Percentiles rank a stretch among this genome's conserved stretches.
Conservation (phyloP, 192 early-diverging fungal genomes). For the Backusella tarrabulga region DNA sequence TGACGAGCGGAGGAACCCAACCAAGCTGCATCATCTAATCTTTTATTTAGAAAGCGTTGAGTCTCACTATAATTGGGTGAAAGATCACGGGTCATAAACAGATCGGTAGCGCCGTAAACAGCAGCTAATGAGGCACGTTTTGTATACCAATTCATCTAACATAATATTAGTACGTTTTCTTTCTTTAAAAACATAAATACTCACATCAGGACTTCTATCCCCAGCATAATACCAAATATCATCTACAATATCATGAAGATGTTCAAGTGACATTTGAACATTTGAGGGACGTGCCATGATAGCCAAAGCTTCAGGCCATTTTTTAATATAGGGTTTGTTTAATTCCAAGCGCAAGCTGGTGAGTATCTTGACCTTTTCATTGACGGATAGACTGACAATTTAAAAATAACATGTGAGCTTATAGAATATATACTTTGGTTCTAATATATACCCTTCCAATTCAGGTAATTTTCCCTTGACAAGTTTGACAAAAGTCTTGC, state of each 20-base stretch:
- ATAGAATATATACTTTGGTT: neutral
- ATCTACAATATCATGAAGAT: constrained; percentile 73
- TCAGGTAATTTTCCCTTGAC: constrained; percentile 53
- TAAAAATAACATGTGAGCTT: neutral
- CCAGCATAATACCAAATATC: constrained; percentile 90
- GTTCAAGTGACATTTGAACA: constrained; percentile 59
- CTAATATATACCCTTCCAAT: constrained; percentile 42
- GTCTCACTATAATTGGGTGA: constrained; percentile 75
- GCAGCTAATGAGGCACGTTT: constrained; percentile 78
- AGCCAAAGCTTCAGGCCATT: constrained; percentile 79
- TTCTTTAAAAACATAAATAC: neutral
- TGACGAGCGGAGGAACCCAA: constrained; percentile 51
- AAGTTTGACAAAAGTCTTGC: constrained; percentile 45
- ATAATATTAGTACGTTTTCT: neutral
- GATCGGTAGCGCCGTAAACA: constrained; percentile 84
- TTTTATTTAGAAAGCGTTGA: constrained; percentile 74
- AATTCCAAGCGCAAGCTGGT: constrained; percentile 64
- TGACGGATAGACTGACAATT: constrained; percentile 32
- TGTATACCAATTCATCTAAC: constrained; percentile 87
- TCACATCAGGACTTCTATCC: constrained; percentile 76
- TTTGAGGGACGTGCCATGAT: constrained; percentile 83
- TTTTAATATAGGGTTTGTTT: constrained; percentile 66
- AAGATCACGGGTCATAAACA: constrained; percentile 91
- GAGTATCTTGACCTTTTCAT: constrained; percentile 60
- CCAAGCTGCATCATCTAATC: constrained; percentile 67